These are phyloP conservation scores for Nemania bipapillata DNA, from an alignment of 2,329 filamentous ascomycete species.

Conservation along the genomic window DNA sequence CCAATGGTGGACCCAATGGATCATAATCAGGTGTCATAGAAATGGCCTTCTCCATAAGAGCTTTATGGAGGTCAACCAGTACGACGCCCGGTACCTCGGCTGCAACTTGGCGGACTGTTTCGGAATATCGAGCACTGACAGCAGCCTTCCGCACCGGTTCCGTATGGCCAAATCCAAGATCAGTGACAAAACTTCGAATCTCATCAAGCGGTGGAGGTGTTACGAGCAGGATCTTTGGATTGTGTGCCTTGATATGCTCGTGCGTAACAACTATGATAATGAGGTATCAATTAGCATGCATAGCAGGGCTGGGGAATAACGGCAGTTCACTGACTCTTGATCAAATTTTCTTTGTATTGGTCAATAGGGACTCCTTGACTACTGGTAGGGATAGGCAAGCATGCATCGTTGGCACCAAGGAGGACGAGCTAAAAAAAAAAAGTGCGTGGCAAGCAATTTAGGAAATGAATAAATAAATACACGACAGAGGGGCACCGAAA, in stretches of 20 bases:
- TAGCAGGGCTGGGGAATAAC: neutral
- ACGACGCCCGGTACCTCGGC: constrained; percentile 73
- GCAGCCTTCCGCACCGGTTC: constrained; percentile 59
- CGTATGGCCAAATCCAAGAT: constrained; percentile 60
- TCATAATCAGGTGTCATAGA: constrained; percentile 68
- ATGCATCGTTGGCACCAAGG: constrained; percentile 91
- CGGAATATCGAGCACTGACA: constrained; percentile 67
- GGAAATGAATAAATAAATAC: neutral
- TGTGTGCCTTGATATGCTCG: constrained; percentile 73
- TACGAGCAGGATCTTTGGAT: constrained; percentile 78
- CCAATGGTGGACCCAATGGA: constrained; percentile 58
- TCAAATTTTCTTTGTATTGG: constrained; percentile 78
- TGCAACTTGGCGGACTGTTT: constrained; percentile 73
- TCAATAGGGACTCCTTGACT: constrained; percentile 82
- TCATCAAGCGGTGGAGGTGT: constrained; percentile 87
- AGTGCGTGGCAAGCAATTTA: constrained; percentile 1
- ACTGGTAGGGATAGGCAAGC: constrained; percentile 69
- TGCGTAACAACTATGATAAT: constrained; percentile 72
- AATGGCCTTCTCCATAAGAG: constrained; percentile 77
- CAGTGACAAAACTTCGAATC: constrained; percentile 67
- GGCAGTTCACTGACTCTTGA: constrained; percentile 44
- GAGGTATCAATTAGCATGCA: neutral
- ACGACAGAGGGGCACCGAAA: constrained; percentile 21
- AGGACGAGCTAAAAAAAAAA: constrained; percentile 70
- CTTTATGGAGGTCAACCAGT: constrained; percentile 82